Evolutionary conservation across 768 basidiomycete genomes (phyloP), one percentile per base, ranked within the genome.

Genomic region (Mrakia frigida): DNA sequence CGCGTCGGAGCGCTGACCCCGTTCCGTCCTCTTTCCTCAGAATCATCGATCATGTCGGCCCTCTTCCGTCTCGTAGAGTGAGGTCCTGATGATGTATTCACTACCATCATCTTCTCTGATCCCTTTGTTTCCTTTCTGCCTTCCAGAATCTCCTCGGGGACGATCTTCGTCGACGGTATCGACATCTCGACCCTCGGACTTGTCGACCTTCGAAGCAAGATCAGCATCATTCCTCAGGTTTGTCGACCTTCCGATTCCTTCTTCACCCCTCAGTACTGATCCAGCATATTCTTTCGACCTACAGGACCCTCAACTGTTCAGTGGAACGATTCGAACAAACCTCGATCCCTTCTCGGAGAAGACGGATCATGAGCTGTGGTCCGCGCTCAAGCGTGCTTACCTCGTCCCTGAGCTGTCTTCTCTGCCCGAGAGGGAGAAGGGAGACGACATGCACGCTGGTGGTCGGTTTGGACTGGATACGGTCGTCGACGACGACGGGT

Each of bases 291-390:
- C 35, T 35, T n/a, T 3, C 1, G 41, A 6, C 31, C 35, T 23
- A 5, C 23, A 28, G 39, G 81, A 81, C 59, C 71, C 74, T 61
- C 79, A 80, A 69, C 65, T 84, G 86, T 89, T 93, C 84, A 90
- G 91, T 10, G 92, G 92, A 46, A 70, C 69, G 3, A 70, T 70
- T 11, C 41, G 69, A 39, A 41, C 69, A 43, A 96, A 98, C 81
- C 88, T 97, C 5, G 95, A 97, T 82, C 95, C 95, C 0, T 97
- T 97, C 84, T 89, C 88, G 68, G 83, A 88, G 67, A 88, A 91
- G 78, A 90, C 91, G 79, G 94, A 96, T 82, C 88, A 88, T 56
- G 60, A 87, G 33, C 86, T 97, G n/a, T 94, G 92, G 90, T 93
- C 95, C 79, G 93, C 95, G 6, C 85, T 97, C 69, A 90, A 88